Evolutionary conservation across 495 filamentous ascomycete genomes (phyloP), one percentile per base, ranked within the genome.

Genomic region (Elaphomyces granulatus): DNA sequence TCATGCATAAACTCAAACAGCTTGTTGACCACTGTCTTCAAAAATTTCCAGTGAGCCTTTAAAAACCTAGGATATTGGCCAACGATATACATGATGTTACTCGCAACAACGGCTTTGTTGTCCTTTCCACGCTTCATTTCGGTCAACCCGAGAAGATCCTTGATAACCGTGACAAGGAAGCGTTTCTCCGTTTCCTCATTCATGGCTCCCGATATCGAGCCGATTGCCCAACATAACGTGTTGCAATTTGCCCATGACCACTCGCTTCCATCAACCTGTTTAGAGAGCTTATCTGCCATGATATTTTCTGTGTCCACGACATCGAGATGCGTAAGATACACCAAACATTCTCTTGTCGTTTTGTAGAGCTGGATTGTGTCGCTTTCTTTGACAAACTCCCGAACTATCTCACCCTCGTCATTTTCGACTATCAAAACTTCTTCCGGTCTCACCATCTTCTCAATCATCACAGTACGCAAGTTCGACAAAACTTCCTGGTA

Each of bases 241-340:
- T 99, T 99, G 73, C 90, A 99, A 61, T 96, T 96, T 41, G 81
- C 81, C 90, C 90, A 99, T 9, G 92, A 96, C 90, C 90, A 99
- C 60, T 99, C 90, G 10, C 71, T 68, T 10, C 85, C 86, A 56
- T 96, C 87, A 15, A 99, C 90, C 60, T 96, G 90, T 40, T 84
- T 79, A 9, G 83, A 74, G 28, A 99, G 70, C 58, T 99, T 99
- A 48, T 99, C 92, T 10, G 92, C 92, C 92, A 99, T 96, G 60
- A 99, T 99, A 20, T 80, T 77, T 55, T 99, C 90, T 0, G 88
- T 99, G 53, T 96, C 90, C 34, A 94, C 77, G 14, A 99, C 92
- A 54, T 96, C 90, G 49, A 99, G 67, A 67, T 99, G 90, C 8
- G 92, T 99, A 28, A 99, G 73, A 55, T 95, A 99, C 34, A 99